Evolutionary conservation across 106 monocot species (phyloP), one percentile per base, ranked within the genome.

Genomic region (Dendrobium catenatum): DNA sequence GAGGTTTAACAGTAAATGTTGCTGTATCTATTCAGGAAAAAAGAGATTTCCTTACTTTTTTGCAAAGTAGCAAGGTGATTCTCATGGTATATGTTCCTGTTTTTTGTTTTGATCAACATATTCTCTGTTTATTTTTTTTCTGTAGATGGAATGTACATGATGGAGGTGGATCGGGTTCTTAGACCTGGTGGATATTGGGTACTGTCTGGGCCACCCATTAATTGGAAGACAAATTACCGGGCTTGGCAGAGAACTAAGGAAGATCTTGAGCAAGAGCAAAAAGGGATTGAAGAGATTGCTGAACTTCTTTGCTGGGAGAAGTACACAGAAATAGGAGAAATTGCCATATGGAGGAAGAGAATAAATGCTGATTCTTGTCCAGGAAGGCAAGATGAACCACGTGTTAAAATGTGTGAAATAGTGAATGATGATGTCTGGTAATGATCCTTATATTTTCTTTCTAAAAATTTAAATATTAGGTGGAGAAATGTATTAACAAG

Each of bases 301-400:
- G 78, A 86, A 56, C 88, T 88, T 64, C 88, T 91, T 44, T 91
- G 90, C 84, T 91, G 90, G 90, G 90, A 91, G 72, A 91, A 91
- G 75, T 37, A 80, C 1, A 46, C 82, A 10, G 90, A 91, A 82
- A 81, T 79, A 46, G 80, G 26, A 80, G 90, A 91, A 61, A 84
- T 86, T 78, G 90, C 83, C 20, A 80, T 91, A 48, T 91, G 90
- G 88, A 82, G 80, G 55, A 91, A 91, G 81, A 88, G 79, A 77
- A 70, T 78, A 24, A 84, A 91, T 86, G 37, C 80, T 51, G 80
- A 88, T 80, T 86, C 86, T 72, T 86, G 88, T 78, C 78, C 86
- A 33, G 47, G 19, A 59, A 86, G 86, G 44, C 86, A 84, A 80
- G 86, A 90, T 77, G 85, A 87, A 64, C 55, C 74, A 8, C 79